Conservation (phyloP, 2,329 filamentous ascomycete genomes). For the Laburnicola sp. region DNA sequence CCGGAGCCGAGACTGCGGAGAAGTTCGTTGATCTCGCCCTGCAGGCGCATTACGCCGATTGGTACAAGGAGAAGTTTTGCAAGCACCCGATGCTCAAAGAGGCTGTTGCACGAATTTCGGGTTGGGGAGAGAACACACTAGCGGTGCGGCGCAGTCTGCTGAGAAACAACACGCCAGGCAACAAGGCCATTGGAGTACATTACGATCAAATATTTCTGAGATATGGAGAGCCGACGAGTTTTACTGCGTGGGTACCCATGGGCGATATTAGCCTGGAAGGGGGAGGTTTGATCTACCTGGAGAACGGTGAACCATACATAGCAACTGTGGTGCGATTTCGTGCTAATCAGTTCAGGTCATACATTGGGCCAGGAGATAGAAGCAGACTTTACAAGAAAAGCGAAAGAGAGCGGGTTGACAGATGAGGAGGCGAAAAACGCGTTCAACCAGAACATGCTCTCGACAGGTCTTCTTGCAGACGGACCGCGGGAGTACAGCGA, state of each 20-base stretch:
- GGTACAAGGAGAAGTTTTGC: constrained; percentile 6
- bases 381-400: constrained; percentile 9
- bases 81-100: constrained; percentile 3
- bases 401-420: constrained; percentile 11
- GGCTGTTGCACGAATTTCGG: constrained; percentile 4
- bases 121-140: constrained; percentile 2
- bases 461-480: constrained; percentile 9
- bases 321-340: no score
- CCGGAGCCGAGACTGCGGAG: constrained; percentile 3
- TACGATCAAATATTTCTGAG: constrained; percentile 13
- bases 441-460: constrained; percentile 14
- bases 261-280: constrained; percentile 6
- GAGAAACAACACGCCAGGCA: constrained; percentile 5
- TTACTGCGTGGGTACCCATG: constrained; percentile 14
- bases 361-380: constrained; percentile 6
- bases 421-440: constrained; percentile 11
- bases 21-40: constrained; percentile 10
- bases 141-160: constrained; percentile 12
- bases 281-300: constrained; percentile 12
- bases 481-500: constrained; percentile 27
- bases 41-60: constrained; percentile 8
- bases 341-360: no score
- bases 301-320: no score
- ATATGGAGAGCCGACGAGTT: constrained; percentile 7
- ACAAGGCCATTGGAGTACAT: constrained; percentile 13